These are phyloP conservation scores for Tothia fuscella DNA, from an alignment of 2,329 filamentous ascomycete genomes.

Conservation along the genomic window DNA sequence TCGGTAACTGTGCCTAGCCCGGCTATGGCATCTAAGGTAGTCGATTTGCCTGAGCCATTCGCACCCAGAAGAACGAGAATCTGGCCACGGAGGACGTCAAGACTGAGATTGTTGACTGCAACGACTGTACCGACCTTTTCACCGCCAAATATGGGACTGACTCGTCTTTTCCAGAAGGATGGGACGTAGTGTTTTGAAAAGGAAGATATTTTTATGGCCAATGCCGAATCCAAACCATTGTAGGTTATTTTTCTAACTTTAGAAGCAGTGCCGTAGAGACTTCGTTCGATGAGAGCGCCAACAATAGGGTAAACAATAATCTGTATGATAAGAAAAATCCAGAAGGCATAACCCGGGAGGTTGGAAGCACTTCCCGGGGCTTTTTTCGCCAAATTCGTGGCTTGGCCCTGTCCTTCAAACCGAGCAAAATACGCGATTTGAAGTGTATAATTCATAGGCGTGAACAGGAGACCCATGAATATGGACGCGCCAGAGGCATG, in stretches of 20 bases:
- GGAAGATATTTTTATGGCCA: slow-evolving; percentile 56
- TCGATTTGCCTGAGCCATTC: slow-evolving; percentile 84
- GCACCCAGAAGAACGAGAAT: slow-evolving; percentile 80
- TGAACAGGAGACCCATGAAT: slow-evolving; percentile 61
- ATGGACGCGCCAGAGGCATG: slow-evolving; percentile 54
- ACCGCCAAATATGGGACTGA: slow-evolving; percentile 35
- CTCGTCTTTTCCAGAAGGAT: slow-evolving; percentile 42
- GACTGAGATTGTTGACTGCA: slow-evolving; percentile 64
- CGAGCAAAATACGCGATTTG: slow-evolving; percentile 9
- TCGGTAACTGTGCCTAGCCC: slow-evolving; percentile 66
- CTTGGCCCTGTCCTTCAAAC: neutral
- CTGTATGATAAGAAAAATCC: slow-evolving; percentile 66
- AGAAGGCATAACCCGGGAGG: slow-evolving; percentile 63
- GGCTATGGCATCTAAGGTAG: slow-evolving; percentile 77
- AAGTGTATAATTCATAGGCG: slow-evolving; percentile 51
- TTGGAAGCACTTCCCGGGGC: slow-evolving; percentile 48
- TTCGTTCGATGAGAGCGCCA: slow-evolving; percentile 61
- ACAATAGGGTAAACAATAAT: slow-evolving; percentile 66
- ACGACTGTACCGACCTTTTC: slow-evolving; percentile 51
- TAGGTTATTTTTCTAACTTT: slow-evolving; percentile 33
- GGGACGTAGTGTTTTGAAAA: slow-evolving; percentile 73
- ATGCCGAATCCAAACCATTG: slow-evolving; percentile 14
- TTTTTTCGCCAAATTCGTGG: slow-evolving; percentile 21
- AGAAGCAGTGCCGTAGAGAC: slow-evolving; percentile 63
- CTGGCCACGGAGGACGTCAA: slow-evolving; percentile 63